Base-by-base conservation (phyloP, 148 eudicot genomes). In the Heliosperma pusillum region DNA sequence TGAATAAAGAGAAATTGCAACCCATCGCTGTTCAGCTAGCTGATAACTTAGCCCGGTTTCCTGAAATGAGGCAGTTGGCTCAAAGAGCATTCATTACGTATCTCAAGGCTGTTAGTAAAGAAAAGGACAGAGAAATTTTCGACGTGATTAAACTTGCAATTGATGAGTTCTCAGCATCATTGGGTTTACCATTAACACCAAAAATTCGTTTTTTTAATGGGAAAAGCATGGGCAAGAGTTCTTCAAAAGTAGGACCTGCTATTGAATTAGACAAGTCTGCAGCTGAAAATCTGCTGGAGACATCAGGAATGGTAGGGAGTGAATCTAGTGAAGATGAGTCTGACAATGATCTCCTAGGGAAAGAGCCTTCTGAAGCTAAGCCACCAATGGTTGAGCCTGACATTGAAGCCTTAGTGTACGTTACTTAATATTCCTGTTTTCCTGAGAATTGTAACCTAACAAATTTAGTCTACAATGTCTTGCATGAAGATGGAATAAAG, bases 171-270 rank as follows among this genome's bases (percentile, higher is more conserved):
- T 83, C 97, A 59, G 97, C 96, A 64, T 94, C 98, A 25, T 53
- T 91, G 78, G 98, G 98, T 77, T 80, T 94, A 81, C 98, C 98
- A 58, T 80, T 87, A 87, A 91, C 97, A 27, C 98, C 98, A 20
- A 87, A 84, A 84, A 79, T 94, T 55, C 90, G 96, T 20, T 87
- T 86, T 77, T 62, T 88, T 55, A 87, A 84, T 24, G 83, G 80
- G 73, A 91, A 88, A 85, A 80, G 3, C 24, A 74, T 57, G 52
- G 87, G 82, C 20, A 80, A 88, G 62, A 81, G 58, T 16, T 73
- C 45, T 30, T 67, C 87, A 11, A 84, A 75, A 77, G 79, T 72
- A n/a, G 47, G 19, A 27, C 55, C 76, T 45, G 71, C 76, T 76
- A 73, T 77, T 57, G 82, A 70, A 72, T 61, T 79, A 64, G 88